Conservation (phyloP, 176 grass and related monocot genomes). For the Phragmites australis region DNA sequence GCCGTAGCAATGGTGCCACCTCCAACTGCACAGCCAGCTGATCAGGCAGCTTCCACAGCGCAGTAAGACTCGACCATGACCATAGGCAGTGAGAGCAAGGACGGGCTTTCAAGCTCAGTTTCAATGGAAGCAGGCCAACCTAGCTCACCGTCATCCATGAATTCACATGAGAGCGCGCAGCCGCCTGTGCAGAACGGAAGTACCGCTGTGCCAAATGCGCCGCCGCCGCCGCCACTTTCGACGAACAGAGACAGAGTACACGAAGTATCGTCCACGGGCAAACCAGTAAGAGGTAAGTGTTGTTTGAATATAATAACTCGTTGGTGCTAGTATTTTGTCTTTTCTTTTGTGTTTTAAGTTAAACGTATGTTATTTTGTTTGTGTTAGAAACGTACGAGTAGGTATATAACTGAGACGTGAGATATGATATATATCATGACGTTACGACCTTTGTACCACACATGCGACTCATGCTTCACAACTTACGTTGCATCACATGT, state of each 20-base stretch:
- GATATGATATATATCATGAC: no score
- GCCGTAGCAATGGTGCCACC: neutral
- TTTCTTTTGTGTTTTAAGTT: no score
- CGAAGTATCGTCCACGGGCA: neutral
- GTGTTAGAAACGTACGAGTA: no score
- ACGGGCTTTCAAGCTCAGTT: neutral
- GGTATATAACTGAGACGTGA: no score
- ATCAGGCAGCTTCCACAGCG: neutral
- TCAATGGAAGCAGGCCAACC: neutral
- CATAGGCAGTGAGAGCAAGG: neutral
- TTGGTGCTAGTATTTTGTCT: no score
- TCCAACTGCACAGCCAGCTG: neutral
- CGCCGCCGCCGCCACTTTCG: neutral
- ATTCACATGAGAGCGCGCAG: neutral
- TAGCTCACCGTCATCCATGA: neutral
- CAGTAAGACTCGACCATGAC: neutral
- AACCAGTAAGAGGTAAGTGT: no score
- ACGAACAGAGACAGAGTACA: neutral
- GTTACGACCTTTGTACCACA: no score
- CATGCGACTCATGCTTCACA: no score
- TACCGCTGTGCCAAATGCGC: neutral
- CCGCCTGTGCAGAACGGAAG: neutral
- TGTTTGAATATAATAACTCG: no score
- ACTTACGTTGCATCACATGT: no score
- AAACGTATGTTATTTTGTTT: no score